phyloP scores from a whole-genome alignment of 768 basidiomycete genomes.

The Neoboletus subvelutipes region DNA sequence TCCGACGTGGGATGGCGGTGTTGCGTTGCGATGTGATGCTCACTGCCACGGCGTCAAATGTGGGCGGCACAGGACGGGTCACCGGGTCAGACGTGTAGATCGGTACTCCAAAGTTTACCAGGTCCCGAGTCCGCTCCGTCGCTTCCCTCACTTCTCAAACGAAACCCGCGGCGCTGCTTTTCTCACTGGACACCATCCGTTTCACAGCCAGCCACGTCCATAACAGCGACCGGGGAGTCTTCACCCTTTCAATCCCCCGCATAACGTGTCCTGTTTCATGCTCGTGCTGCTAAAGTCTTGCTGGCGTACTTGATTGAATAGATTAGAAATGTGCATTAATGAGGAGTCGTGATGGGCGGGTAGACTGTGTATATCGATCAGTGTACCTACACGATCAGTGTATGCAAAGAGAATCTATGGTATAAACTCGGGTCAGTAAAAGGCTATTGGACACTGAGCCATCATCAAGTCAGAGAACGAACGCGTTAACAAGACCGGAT shows the following conservation, averaged over 20 bases:
- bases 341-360: not conserved
- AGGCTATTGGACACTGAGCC: not conserved
- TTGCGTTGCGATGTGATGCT: not conserved
- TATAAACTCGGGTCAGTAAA: slow-evolving; percentile 5
- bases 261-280: not conserved
- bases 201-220: not conserved
- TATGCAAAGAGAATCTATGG: not conserved
- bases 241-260: not conserved
- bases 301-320: not conserved
- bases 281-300: not conserved
- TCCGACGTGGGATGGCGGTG: not conserved
- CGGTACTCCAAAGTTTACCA: not conserved
- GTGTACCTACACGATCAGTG: too few species aligned
- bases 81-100: not conserved
- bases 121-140: not conserved
- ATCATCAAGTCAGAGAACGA: slow-evolving; percentile 21
- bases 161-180: not conserved
- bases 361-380: not conserved
- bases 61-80: not conserved
- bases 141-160: not conserved
- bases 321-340: not conserved
- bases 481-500: slow-evolving; percentile 19
- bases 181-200: not conserved
- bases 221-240: not conserved
- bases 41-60: not conserved